Evolutionary conservation across 176 grass and related monocot species (phyloP), one percentile per base, ranked within the genome.

Genomic region (Eleusine coracana): DNA sequence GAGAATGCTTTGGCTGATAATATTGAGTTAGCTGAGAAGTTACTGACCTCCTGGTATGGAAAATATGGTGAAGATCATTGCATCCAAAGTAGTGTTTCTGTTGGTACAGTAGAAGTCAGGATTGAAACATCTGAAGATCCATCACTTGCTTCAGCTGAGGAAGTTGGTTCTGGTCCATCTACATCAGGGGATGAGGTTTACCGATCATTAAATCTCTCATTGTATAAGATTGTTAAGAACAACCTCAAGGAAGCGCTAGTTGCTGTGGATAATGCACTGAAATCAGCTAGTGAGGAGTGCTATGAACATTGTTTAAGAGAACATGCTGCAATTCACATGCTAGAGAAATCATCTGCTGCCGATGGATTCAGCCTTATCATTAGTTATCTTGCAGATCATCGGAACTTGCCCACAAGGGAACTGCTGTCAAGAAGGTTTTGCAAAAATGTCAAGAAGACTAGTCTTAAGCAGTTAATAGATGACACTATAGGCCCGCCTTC

Each of bases 281-380:
- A 87, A 39, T 59, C 90, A 27, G 76, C 79, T 37, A 77, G 51
- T 81, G 80, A 81, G 68, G 82, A 94, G 56, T 85, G 80, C 63
- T 96, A 90, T 44, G 68, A 80, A 11, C 87, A 93, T 54, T 96
- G 90, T 83, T 76, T 99, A 87, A 93, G 74, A 84, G 91, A 99
- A 83, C 93, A 99, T 92, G 87, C 86, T 28, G 75, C 76, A 41
- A 68, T 99, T 60, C 66, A 85, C 69, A 56, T 82, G 51, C 73
- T 93, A 67, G 90, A 87, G 65, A 87, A 82, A 73, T 66, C 75
- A 67, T 80, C 75, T 21, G 76, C 84, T 64, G 79, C 55, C 70
- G 21, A 75, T 89, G 59, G 73, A 23, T 86, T 96, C 60, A 76
- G 76, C 85, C 81, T 93, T 75, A 73, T 99, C 48, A 67, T 71